Percentiles rank a stretch among this genome's conserved stretches.
These are phyloP conservation scores for Solanum tarijense DNA, from an alignment of 257 asterid species.

Conservation along the genomic window DNA sequence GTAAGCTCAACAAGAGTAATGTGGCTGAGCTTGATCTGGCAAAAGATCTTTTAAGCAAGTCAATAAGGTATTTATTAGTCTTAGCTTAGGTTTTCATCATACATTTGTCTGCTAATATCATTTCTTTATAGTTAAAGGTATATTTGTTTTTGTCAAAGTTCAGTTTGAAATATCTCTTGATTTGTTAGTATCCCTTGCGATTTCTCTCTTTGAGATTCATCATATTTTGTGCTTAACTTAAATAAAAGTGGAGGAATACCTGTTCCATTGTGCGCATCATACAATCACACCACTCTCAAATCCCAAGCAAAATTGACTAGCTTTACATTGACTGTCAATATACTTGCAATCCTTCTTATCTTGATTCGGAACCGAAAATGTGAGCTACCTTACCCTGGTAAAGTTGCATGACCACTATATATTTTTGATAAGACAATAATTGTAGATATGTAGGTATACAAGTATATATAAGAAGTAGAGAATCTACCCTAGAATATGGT, in stretches of 20 bases:
- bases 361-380: neutral
- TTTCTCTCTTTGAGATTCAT: neutral
- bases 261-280: neutral
- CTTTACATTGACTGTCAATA: neutral
- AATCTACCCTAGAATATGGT: neutral
- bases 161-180: neutral
- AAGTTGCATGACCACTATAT: neutral
- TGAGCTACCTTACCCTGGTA: neutral
- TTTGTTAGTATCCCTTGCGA: neutral
- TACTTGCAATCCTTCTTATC: neutral
- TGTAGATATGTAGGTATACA: neutral
- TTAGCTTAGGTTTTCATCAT: neutral
- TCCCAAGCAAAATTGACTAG: neutral
- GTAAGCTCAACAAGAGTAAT: conserved; percentile 40
- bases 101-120: neutral
- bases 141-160: neutral
- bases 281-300: neutral
- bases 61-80: conserved; percentile 41
- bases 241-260: neutral
- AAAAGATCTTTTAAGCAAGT: conserved; percentile 39
- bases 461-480: neutral
- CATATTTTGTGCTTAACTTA: neutral
- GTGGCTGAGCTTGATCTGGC: conserved; percentile 51
- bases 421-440: neutral
- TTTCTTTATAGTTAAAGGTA: neutral